Evolutionary conservation across 805 yeast species (phyloP).

Genomic region (Dipodascus albidus): DNA sequence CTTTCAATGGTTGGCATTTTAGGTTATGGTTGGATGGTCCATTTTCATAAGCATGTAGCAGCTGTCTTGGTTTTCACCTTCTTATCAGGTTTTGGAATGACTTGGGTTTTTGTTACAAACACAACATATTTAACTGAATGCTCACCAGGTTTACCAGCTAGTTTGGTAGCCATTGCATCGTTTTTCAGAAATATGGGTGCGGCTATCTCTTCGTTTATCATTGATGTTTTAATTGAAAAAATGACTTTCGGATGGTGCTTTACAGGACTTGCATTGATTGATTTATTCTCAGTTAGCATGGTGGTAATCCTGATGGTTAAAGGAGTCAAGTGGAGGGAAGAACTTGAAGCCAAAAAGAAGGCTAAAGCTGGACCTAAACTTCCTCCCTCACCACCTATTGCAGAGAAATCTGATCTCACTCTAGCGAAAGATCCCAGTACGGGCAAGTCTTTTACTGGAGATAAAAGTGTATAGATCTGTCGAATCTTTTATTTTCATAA

Average conservation of each 20-base stretch:
- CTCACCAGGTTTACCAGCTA: background rate
- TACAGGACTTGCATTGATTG: background rate
- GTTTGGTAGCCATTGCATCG: background rate
- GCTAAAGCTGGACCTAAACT: background rate
- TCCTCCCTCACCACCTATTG: background rate
- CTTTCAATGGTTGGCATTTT: background rate
- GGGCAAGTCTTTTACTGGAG: too few relatives aligned
- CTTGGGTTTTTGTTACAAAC: background rate
- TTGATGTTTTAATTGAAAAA: background rate
- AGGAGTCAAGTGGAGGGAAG: background rate
- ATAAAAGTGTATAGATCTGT: background rate
- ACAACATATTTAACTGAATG: background rate
- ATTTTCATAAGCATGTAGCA: background rate
- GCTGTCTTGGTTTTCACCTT: background rate
- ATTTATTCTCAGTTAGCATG: background rate
- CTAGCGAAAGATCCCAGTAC: too few relatives aligned
- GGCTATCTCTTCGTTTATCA: background rate
- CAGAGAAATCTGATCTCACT: background rate
- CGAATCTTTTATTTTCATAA: too few relatives aligned
- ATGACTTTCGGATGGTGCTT: constrained; percentile 1
- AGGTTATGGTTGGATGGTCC: constrained; percentile 1
- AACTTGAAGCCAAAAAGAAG: background rate
- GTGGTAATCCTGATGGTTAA: background rate
- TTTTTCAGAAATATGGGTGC: background rate
- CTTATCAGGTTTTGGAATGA: background rate